These are phyloP conservation scores for Cydonia oblonga DNA, from an alignment of 331 rosid genomes.

Conservation along the genomic window DNA sequence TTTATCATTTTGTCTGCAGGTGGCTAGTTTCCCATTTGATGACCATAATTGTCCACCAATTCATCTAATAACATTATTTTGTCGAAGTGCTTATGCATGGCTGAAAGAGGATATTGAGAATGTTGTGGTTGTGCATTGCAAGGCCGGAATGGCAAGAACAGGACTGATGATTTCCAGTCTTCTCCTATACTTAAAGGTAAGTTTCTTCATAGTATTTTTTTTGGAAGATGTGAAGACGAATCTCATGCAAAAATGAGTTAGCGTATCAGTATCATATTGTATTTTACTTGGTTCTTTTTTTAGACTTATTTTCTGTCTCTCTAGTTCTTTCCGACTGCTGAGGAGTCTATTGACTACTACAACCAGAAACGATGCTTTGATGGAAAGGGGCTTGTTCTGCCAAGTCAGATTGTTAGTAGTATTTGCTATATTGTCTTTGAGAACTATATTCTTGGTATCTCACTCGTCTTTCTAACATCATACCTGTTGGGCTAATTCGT, in stretches of 20 bases:
- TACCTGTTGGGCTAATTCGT: slow-evolving; percentile 4
- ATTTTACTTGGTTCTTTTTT: not conserved
- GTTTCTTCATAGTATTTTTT: not conserved
- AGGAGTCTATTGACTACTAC: slow-evolving; percentile 96
- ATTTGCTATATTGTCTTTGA: slow-evolving; percentile 6
- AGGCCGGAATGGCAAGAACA: slow-evolving; percentile 98
- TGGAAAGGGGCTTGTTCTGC: slow-evolving; percentile 88
- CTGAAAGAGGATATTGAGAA: slow-evolving; percentile 94
- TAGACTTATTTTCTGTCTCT: slow-evolving; percentile 10
- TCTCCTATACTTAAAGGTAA: slow-evolving; percentile 79
- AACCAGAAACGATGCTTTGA: slow-evolving; percentile 92
- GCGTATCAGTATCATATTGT: not conserved
- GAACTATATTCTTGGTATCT: slow-evolving; percentile 7
- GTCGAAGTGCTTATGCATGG: slow-evolving; percentile 97
- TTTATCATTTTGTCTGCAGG: slow-evolving; percentile 37
- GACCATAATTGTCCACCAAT: slow-evolving; percentile 94
- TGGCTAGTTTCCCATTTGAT: slow-evolving; percentile 92
- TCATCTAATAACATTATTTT: slow-evolving; percentile 72
- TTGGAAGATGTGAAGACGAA: slow-evolving; percentile 8
- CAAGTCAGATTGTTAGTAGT: slow-evolving; percentile 94
- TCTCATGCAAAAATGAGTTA: not conserved
- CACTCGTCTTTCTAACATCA: not conserved
- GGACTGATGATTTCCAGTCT: slow-evolving; percentile 99
- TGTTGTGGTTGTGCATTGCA: slow-evolving; percentile 97
- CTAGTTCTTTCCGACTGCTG: slow-evolving; percentile 97